Base-by-base conservation (phyloP, 1,284 basidiomycete genomes). In the Papiliotrema nemorosa region DNA sequence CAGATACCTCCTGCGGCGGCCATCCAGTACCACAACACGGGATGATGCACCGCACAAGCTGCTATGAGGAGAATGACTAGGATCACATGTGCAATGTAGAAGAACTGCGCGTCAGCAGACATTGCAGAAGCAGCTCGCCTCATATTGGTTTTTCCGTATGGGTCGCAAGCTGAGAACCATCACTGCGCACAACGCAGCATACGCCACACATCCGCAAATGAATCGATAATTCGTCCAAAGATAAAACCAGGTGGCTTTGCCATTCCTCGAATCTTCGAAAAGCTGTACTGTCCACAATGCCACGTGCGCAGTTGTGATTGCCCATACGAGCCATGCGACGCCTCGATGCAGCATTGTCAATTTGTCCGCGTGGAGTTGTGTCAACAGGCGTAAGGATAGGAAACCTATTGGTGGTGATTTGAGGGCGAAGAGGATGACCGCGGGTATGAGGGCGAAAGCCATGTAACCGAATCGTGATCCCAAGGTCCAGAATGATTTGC, bases 361-460 rank as follows among this genome's bases (percentile, higher is more conserved):
- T 62, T 88, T 87, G 76, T 92, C 89, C 60, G 87, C 85, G 59
- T 84, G 81, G 29, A 88, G 71, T 47, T 87, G 82, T 22, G 83
- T 81, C 53, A 86, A 78, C 55, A 81, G 81, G 0, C 83, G 81
- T 22, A 85, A 77, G n/a, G 88, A 82, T 61, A 90, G 82, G 39
- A 90, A 64, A 44, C 88, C 88, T 62, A 90, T 85, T 0, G 90
- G 90, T 12, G 86, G 84, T 3, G 86, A 79, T 70, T 90, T 91
- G 68, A 91, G 79, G 3, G 85, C 88, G 52, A 90, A 80, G 10
- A 90, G 77, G 49, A 91, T 78, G 49, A 83, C 83, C 16, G 91
- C 78, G 0, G 89, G 89, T 26, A 88, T 78, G 26, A 91, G 78
- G 1, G 87, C 83, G 63, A 88, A 90, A 2, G 86, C 83, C 50